A percentile compares a stretch with the other conserved stretches of the same genome.
phyloP scores from a whole-genome alignment of 1,284 basidiomycete genomes.

The Mycosarcoma maydis region DNA sequence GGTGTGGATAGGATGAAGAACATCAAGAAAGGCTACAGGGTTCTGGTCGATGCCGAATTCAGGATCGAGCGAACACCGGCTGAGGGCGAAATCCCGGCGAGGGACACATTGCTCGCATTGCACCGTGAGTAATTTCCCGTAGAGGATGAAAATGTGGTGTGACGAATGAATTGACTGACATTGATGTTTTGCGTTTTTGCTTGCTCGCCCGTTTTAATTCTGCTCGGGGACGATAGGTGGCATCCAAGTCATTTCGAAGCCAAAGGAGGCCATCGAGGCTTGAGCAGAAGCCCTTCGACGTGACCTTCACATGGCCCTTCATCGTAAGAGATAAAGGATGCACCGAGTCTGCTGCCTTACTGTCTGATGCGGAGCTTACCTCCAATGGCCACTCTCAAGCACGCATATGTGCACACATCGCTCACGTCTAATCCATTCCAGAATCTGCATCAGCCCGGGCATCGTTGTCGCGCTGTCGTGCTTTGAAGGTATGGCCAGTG shows the following conservation, averaged over 20 bases:
- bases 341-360: too few relatives aligned
- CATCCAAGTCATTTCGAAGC: conserved; percentile 55
- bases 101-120: conserved; percentile 47
- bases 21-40: conserved; percentile 60
- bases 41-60: conserved; percentile 63
- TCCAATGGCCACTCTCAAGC: too few relatives aligned
- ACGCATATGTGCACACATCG: too few relatives aligned
- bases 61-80: conserved; percentile 49
- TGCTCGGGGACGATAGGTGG: conserved; percentile 21
- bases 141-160: too few relatives aligned
- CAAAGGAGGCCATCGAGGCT: conserved; percentile 40
- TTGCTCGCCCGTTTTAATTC: neutral
- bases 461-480: too few relatives aligned
- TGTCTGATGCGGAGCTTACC: too few relatives aligned
- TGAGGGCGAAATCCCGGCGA: conserved; percentile 33
- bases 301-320: too few relatives aligned
- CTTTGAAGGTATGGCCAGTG: too few relatives aligned
- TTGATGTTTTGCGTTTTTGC: too few relatives aligned
- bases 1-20: conserved; percentile 54
- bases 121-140: conserved; percentile 52
- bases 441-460: too few relatives aligned
- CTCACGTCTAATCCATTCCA: too few relatives aligned
- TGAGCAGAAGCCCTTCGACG: neutral
- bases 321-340: too few relatives aligned
- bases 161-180: neutral